Evolutionary conservation across 805 yeast genomes (phyloP).

Genomic region (Starmera quercuum): DNA sequence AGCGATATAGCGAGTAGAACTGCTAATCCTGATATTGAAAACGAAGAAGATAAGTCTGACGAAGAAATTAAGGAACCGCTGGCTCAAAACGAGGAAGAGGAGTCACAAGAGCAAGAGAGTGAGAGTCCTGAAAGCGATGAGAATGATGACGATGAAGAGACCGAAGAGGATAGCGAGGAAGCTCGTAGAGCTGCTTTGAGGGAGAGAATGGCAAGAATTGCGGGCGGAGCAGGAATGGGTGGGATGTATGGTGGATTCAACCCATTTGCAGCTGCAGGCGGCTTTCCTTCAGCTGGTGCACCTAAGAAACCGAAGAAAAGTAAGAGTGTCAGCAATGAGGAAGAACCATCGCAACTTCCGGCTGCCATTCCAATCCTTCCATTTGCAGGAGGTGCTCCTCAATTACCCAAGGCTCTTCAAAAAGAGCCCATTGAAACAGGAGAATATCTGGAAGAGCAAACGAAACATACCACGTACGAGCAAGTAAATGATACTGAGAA

Average conservation of each 20-base stretch:
- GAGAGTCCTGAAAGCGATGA: constrained; percentile 38
- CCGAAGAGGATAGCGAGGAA: constrained; percentile 70
- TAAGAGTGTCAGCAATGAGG: constrained; percentile 8
- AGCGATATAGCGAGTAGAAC: neutral
- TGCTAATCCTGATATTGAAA: constrained; percentile 4
- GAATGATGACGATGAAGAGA: constrained; percentile 43
- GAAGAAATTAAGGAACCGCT: constrained; percentile 13
- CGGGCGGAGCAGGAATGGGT: constrained; percentile 76
- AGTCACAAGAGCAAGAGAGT: constrained; percentile 22
- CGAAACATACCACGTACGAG: too few relatives aligned
- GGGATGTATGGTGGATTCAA: constrained; percentile 41
- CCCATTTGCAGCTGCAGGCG: constrained; percentile 34
- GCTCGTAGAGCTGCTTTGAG: constrained; percentile 67
- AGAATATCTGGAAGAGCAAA: too few relatives aligned
- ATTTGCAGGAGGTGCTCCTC: constrained; percentile 26
- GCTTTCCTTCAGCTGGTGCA: constrained; percentile 21
- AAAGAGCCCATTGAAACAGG: constrained; percentile 5
- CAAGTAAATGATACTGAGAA: constrained; percentile 1
- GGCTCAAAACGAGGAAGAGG: constrained; percentile 21
- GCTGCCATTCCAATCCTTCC: constrained; percentile 49
- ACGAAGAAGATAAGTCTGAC: constrained; percentile 6
- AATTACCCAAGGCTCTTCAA: constrained; percentile 13
- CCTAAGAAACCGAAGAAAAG: constrained; percentile 15
- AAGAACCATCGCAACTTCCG: constrained; percentile 18
- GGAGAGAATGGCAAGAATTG: constrained; percentile 92